Evolutionary conservation across 768 basidiomycete genomes (phyloP).

Genomic region (Tricholoma bakamatsutake): DNA sequence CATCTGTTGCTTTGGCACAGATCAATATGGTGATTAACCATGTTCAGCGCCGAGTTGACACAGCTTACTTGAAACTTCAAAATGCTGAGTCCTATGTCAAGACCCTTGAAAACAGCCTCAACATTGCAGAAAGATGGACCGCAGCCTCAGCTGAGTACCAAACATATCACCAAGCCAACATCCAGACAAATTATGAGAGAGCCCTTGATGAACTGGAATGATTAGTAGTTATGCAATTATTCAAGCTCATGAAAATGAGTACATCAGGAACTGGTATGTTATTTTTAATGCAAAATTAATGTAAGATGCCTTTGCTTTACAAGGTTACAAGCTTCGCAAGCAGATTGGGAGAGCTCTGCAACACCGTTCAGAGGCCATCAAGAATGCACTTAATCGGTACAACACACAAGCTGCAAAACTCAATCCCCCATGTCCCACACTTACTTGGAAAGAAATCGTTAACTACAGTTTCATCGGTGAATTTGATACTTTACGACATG

Average conservation of each 20-base stretch:
- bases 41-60: not conserved
- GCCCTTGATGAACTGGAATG: constrained; percentile 9
- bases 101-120: not conserved
- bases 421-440: constrained; percentile 8
- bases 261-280: constrained; percentile 20
- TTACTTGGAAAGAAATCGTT: constrained; percentile 22
- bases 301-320: not conserved
- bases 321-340: not conserved
- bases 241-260: constrained; percentile 16
- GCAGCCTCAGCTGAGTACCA: not conserved
- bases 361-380: constrained; percentile 2
- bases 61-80: too few relatives aligned
- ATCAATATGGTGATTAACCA: not conserved
- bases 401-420: constrained; percentile 16
- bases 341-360: not conserved
- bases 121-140: not conserved
- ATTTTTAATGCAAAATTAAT: not conserved
- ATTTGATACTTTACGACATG: constrained; percentile 17
- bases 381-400: not conserved
- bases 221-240: constrained; percentile 11
- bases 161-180: too few relatives aligned
- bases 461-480: constrained; percentile 6
- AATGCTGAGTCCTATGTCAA: too few relatives aligned
- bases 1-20: not conserved
- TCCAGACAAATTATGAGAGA: constrained; percentile 3